phyloP scores from a whole-genome alignment of 2,329 filamentous ascomycete species.

The Plenodomus lindquistii region DNA sequence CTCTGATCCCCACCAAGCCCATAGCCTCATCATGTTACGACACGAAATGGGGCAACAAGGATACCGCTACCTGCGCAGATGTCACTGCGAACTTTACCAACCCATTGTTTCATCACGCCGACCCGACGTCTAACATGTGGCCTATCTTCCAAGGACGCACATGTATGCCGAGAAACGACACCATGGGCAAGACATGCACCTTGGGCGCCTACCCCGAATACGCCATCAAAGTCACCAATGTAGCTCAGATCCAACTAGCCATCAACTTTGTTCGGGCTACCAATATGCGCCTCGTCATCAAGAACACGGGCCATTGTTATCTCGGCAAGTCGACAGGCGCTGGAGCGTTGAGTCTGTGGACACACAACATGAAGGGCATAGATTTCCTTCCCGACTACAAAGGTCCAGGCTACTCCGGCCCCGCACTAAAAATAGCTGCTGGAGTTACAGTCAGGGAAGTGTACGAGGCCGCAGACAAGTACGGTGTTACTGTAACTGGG shows the following conservation, averaged over 20 bases:
- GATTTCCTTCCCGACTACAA: slow-evolving; percentile 26
- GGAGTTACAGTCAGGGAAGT: slow-evolving; percentile 34
- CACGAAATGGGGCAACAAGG: slow-evolving; percentile 8
- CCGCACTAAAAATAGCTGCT: slow-evolving; percentile 32
- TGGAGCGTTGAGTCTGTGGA: slow-evolving; percentile 34
- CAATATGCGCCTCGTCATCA: slow-evolving; percentile 33
- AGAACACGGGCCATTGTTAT: slow-evolving; percentile 40
- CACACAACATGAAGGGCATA: slow-evolving; percentile 34
- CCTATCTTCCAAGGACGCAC: slow-evolving; percentile 35
- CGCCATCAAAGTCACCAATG: slow-evolving; percentile 26
- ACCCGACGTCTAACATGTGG: slow-evolving; percentile 31
- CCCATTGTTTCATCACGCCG: slow-evolving; percentile 24
- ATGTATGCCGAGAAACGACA: slow-evolving; percentile 27
- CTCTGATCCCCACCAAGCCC: slow-evolving; percentile 24
- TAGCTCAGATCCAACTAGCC: slow-evolving; percentile 29
- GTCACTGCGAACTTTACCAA: slow-evolving; percentile 23
- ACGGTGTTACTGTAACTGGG: slow-evolving; percentile 27
- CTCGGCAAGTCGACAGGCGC: slow-evolving; percentile 28
- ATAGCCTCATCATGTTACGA: slow-evolving; percentile 31
- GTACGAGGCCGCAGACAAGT: slow-evolving; percentile 29
- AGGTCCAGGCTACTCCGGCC: slow-evolving; percentile 30
- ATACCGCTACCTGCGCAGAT: slow-evolving; percentile 25
- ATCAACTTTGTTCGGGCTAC: slow-evolving; percentile 35
- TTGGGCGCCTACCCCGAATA: slow-evolving; percentile 33
- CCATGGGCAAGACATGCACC: slow-evolving; percentile 25